Evolutionary conservation across 2,329 filamentous ascomycete species (phyloP).

Genomic region (Cladophialophora psammophila): DNA sequence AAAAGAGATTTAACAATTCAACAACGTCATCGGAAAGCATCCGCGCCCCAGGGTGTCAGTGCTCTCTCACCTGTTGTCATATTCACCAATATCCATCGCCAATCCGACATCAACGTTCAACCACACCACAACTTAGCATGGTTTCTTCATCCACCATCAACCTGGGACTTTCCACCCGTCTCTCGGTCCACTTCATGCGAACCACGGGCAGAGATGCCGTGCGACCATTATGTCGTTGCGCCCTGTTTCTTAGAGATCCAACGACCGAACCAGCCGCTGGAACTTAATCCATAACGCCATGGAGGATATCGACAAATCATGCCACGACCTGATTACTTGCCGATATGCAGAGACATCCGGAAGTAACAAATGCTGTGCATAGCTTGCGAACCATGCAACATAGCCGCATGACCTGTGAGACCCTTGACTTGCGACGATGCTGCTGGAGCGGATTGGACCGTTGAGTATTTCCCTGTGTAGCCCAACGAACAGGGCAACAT

Average conservation of each 20-base stretch:
- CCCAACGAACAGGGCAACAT: background rate
- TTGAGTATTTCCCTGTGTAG: background rate
- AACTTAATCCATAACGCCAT: background rate
- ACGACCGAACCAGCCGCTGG: background rate
- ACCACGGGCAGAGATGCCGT: background rate
- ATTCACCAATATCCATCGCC: background rate
- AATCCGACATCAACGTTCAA: constrained; percentile 10
- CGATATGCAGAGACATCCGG: constrained; percentile 1
- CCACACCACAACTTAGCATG: constrained; percentile 9
- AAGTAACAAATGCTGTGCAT: background rate
- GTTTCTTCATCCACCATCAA: constrained; percentile 14
- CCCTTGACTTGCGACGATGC: background rate
- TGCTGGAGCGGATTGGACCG: background rate
- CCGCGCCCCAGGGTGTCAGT: background rate
- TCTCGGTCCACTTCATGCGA: background rate
- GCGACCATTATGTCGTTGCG: constrained; percentile 9
- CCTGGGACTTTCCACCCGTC: constrained; percentile 10
- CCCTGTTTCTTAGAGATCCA: constrained; percentile 8
- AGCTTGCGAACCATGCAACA: background rate
- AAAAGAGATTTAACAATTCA: background rate
- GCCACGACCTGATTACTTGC: background rate
- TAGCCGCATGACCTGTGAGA: constrained; percentile 3
- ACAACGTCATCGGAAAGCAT: constrained; percentile 15
- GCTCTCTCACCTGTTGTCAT: background rate
- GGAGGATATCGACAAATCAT: constrained; percentile 5